Evolutionary conservation across 1,284 basidiomycete species (phyloP), one percentile per base, ranked within the genome.

Genomic region (Pseudozyma thailandica): DNA sequence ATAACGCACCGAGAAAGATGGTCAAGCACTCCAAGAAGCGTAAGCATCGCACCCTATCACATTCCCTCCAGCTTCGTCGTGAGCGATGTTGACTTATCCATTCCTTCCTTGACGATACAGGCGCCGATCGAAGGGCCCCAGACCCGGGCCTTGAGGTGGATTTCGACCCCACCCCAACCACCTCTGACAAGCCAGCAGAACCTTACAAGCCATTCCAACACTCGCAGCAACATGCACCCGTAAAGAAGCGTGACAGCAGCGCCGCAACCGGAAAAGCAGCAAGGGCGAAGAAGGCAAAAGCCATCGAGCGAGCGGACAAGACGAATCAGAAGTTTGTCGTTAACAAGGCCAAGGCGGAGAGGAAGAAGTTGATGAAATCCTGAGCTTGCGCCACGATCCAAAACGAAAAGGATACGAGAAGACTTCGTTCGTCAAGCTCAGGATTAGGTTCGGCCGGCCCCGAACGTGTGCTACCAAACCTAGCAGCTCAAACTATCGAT

Each of bases 291-390:
- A 61, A 60, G 39, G 45, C 51, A 12, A 69, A 69, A 23, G 71
- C 71, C 4, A 65, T 73, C 33, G 64, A 62, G n/a, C 31, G 60
- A 7, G 71, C 71, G n/a, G 71, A 73, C 9, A 68, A 73, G 50
- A 58, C 58, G 15, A 68, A 69, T 25, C 52, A 62, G 13, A 61
- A 65, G 42, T 66, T 53, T 30, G 43, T 42, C 5, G 51, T 55
- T 0, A 66, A 68, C 37, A 64, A 51, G 37, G 56, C 60, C 6
- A 57, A 59, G 18, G 61, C 60, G 7, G 60, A 73, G 30, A 38
- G 50, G 21, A 73, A 73, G 56, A 73, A 73, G 37, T 38, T 64
- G 33, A 63, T 68, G 50, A 68, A 69, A 55, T 63, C 60, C 23
- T 72, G 48, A 57, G 18, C 26, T 3, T 15, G 16, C 15, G 4